These are phyloP conservation scores for Coelastrella sp. DNA, from an alignment of 139 green algal genomes.

Conservation along the genomic window DNA sequence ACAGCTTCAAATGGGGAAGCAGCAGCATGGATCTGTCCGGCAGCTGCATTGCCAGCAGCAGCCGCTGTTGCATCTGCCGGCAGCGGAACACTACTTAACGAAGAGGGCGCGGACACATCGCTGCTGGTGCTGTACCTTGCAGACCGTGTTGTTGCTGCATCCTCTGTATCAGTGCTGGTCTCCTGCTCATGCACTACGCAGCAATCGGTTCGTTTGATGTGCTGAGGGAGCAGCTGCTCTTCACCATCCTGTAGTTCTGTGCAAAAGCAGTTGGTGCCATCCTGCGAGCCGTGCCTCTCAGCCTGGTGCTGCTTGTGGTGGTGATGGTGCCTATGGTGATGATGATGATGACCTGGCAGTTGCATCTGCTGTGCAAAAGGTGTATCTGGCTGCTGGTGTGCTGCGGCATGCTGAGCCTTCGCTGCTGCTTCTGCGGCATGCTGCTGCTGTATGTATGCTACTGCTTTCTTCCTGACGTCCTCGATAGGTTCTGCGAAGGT, in stretches of 20 bases:
- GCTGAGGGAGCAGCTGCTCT: constrained; percentile 9
- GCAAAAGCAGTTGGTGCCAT: neutral
- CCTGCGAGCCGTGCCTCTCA: no score
- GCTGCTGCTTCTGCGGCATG: constrained; percentile 3
- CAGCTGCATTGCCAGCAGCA: constrained; percentile 11
- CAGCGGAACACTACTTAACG: neutral
- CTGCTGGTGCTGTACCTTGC: neutral
- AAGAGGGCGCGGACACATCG: neutral
- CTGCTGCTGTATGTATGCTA: neutral
- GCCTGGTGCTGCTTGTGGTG: neutral
- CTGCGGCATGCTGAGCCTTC: neutral
- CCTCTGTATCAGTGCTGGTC: constrained; percentile 2
- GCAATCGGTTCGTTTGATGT: constrained; percentile 1
- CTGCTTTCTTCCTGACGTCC: neutral
- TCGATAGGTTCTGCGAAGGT: constrained; percentile 53
- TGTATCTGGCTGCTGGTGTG: no score
- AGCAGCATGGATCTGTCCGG: constrained; percentile 9
- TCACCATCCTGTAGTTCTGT: constrained; percentile 17
- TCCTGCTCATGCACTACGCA: constrained; percentile 30
- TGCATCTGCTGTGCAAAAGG: neutral
- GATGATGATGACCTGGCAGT: neutral
- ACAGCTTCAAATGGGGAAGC: neutral
- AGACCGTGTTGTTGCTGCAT: constrained; percentile 18
- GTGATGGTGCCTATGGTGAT: neutral
- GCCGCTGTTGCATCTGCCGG: constrained; percentile 9